Base-by-base conservation (phyloP, 805 yeast species). In the Saccharomyces mikatae region DNA sequence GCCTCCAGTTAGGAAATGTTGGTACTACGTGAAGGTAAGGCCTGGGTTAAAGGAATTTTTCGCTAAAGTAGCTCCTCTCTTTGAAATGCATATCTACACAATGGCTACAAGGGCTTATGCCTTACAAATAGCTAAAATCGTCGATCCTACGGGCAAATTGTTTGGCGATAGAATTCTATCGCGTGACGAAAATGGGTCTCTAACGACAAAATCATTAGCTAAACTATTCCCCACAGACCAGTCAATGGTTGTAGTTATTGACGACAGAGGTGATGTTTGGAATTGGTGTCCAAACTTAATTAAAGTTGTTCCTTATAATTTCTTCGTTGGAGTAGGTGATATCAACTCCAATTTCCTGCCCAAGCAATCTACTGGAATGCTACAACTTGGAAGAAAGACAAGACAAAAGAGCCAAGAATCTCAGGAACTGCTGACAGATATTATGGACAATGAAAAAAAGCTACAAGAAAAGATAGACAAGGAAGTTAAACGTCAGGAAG, bases 181-280 rank as follows among this genome's bases (percentile, higher is more conserved):
- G 49, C 76, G 99, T 65, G 98, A 94, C 68, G 98, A 94, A 65
- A 88, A 96, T 69, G 98, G 98, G 0, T 87, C 90, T 5, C 71
- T 92, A 58, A 86, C 96, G 2, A 96, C 88, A 60, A 94, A 94
- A 66, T 88, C 92, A 41, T 74, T 94, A 56, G 85, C 87, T 64
- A 76, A 98, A 58, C 75, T 94, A 53, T 94, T 94, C 63, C 99
- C 99, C 0, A 96, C 92, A 2, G 96, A 92, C 60, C 96, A 96
- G 26, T 86, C 96, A 17, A 87, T 94, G 96, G 99, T 94, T 31
- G 94, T 88, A 2, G 85, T 94, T 48, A 94, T 94, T 56, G 99
- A 94, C 70, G 99, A 94, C 69, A 80, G 99, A 67, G 99, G 97
- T 2, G 99, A 94, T 69, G 99, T 94, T 22, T 94, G 99, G 99